These are phyloP conservation scores for Ocimum tenuiflorum DNA, from an alignment of 257 asterid genomes.

Conservation along the genomic window DNA sequence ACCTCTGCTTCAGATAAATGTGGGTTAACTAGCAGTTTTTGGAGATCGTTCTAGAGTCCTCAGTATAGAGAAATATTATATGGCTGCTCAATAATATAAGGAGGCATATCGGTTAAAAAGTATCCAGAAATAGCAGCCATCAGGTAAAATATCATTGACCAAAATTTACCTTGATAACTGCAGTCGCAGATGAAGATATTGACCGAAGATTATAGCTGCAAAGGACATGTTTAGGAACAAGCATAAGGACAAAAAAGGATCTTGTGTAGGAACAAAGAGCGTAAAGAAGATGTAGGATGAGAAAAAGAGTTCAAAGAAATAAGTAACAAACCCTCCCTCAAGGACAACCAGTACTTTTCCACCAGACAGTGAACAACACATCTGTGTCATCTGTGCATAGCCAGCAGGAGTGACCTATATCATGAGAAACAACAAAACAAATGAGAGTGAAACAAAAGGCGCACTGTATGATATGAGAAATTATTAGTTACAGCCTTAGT, in stretches of 20 bases:
- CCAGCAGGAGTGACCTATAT: conserved; percentile 82
- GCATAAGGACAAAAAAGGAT: conserved; percentile 8
- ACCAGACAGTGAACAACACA: conserved; percentile 61
- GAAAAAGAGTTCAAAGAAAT: conserved; percentile 4
- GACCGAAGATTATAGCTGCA: conserved; percentile 94
- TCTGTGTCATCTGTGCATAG: conserved; percentile 84
- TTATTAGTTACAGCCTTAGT: neutral
- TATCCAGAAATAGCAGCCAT: conserved; percentile 8
- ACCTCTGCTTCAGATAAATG: neutral
- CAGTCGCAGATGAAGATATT: conserved; percentile 85
- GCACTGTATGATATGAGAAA: neutral
- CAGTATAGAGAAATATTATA: neutral
- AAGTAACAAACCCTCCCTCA: conserved; percentile 87
- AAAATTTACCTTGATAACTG: conserved; percentile 70
- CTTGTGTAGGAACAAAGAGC: conserved; percentile 1
- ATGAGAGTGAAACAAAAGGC: conserved; percentile 7
- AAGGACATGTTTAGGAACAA: conserved; percentile 8
- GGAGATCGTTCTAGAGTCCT: neutral
- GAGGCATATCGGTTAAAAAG: neutral
- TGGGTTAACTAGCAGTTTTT: neutral
- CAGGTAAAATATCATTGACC: conserved; percentile 13
- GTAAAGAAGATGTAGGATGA: neutral
- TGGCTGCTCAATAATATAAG: neutral
- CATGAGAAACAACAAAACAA: conserved; percentile 6
- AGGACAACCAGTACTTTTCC: conserved; percentile 93